Base-by-base conservation (phyloP, 2,329 filamentous ascomycete genomes). In the Sporothrix humicola region DNA sequence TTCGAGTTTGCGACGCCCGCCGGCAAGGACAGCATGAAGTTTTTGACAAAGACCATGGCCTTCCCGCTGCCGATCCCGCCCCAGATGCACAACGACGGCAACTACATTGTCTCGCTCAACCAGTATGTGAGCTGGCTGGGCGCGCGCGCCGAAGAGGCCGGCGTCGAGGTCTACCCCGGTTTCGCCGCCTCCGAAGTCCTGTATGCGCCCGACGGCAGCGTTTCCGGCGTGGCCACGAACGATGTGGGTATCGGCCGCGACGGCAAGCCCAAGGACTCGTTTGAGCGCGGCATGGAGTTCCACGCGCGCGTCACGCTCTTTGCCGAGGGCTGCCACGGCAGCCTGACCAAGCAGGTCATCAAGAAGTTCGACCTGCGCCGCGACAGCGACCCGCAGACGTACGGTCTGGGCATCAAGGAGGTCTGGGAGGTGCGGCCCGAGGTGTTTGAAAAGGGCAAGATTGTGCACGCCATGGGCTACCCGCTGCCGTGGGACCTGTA, bases 211-310 rank as follows among this genome's bases (percentile, higher is more conserved):
- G 95, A 98, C 80, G 95, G 95, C 2, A 93, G 93, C 1, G 96
- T 99, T 70, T 91, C 91, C 82, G 96, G 96, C 77, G 95, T 99
- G 56, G 96, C 96, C 20, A 99, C 96, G 65, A 98, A 98, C 79
- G 96, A 99, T 79, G 85, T 98, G 26, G 96, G 96, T 54, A 89
- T 99, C 74, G 91, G 88, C 10, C 88, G 94, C 72, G 88, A 92
- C 78, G 95, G 95, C 54, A 92, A 92, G 81, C 90, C 95, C 50
- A 98, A 97, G 85, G 92, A 96, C 73, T 91, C 87, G 7, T 99
- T 98, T 79, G 95, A 98, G 86, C 89, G 96, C 75, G 96, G 96
- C 74, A 99, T 99, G 96, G 96, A 97, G 83, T 99, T 99, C 81
- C 94, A 97, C 80, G 95, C 96, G 7, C 88, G 92, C 73, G 91